Evolutionary conservation across 2,329 filamentous ascomycete genomes (phyloP), one percentile per base, ranked within the genome.

Genomic region (Aspergillus costaricaensis): DNA sequence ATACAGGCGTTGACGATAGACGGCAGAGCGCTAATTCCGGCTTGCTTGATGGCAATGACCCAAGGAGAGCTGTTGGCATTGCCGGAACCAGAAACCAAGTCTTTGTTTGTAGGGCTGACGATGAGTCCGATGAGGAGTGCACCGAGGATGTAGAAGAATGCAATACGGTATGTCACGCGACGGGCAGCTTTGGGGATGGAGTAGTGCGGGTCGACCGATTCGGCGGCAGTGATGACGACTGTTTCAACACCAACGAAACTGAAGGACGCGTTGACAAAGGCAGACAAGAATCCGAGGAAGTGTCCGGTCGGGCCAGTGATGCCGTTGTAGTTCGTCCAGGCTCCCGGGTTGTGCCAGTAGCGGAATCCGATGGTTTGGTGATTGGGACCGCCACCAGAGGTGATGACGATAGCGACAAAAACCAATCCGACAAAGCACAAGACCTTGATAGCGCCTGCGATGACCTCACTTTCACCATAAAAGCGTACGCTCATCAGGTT

Each of bases 241-340:
- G 69, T 73, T 60, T 78, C 76, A n/a, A 77, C 74, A 12, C 77
- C 77, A 39, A 76, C 76, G 57, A 77, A 79, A 49, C 70, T 74
- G 68, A 78, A 78, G 8, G 75, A 75, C 15, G 76, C 76, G 52
- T 76, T 77, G 65, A 76, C 73, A 47, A 77, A 75, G 4, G 76
- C 72, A 48, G 80, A 70, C 64, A 77, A 58, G 66, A 79, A 65
- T 57, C 70, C 65, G 43, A 72, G 61, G 38, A 81, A 73, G 48
- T 72, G 71, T 12, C 77, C 78, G 0, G 69, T 66, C 2, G 71
- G 39, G 3, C 73, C 73, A 1, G 67, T 67, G 54, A 73, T 70
- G 10, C 70, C 68, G 44, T 72, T 70, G 39, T 70, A 74, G 25
- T 74, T 62, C 6, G 68, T 72, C 68, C 71, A 75, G 1, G 73